Evolutionary conservation across 352 stramenopile species (phyloP).

Genomic region (Phytopythium ostracodes): DNA sequence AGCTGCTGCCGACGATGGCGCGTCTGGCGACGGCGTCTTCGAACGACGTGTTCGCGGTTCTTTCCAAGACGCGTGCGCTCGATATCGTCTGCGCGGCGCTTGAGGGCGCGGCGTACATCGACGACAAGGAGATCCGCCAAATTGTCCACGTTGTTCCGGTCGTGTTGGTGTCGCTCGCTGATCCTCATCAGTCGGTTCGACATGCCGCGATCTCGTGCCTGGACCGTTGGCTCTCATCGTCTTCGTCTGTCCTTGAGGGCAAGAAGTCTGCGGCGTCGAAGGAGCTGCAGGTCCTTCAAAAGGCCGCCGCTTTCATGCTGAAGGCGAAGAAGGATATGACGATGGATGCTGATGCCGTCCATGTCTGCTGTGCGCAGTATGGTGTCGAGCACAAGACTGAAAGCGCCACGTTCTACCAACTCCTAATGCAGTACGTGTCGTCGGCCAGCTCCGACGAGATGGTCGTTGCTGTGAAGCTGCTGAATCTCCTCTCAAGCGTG

Average conservation of each 20-base stretch:
- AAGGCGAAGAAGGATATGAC: constrained; percentile 67
- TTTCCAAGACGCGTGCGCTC: constrained; percentile 57
- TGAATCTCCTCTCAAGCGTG: constrained; percentile 58
- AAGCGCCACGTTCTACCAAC: constrained; percentile 33
- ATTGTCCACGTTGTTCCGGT: constrained; percentile 53
- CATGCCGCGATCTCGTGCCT: constrained; percentile 55
- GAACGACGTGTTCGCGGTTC: constrained; percentile 35
- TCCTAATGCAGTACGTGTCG: constrained; percentile 47
- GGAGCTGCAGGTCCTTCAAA: constrained; percentile 21
- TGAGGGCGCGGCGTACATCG: constrained; percentile 36
- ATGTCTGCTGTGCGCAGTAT: constrained; percentile 48
- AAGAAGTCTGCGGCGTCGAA: constrained; percentile 24
- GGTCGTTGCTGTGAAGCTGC: constrained; percentile 47
- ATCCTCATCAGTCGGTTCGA: constrained; percentile 43
- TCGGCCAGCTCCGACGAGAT: constrained; percentile 41
- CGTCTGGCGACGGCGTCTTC: constrained; percentile 32
- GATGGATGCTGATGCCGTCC: constrained; percentile 64
- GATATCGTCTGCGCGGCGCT: constrained; percentile 68
- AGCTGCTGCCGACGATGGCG: constrained; percentile 64
- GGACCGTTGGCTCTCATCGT: constrained; percentile 44
- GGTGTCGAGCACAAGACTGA: constrained; percentile 17
- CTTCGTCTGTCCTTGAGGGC: constrained; percentile 15
- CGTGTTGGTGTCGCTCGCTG: constrained; percentile 60
- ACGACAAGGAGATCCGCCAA: constrained; percentile 37
- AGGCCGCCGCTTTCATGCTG: constrained; percentile 41